Base-by-base conservation (phyloP, 2,329 filamentous ascomycete species). In the Ilyonectria sp. region DNA sequence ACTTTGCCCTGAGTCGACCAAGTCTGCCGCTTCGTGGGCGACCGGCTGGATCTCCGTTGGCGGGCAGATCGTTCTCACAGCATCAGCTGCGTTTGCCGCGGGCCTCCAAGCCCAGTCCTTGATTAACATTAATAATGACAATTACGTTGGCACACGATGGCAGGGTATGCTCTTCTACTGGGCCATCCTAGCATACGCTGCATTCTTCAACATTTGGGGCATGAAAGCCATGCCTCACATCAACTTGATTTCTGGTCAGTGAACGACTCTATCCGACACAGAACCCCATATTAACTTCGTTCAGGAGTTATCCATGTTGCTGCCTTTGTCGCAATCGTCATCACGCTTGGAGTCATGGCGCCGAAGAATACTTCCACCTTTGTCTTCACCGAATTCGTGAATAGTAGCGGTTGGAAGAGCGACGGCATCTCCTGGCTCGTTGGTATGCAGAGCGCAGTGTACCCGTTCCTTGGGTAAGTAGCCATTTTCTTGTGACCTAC, bases 131-230 rank as follows among this genome's bases (percentile, higher is more conserved):
- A 86, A 84, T 61, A 67, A 82, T 15, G 77, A 80, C 0, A 73
- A 71, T 0, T 87, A 86, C 59, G 52, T 77, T 0, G 82, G 83
- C 0, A 47, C 77, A n/a, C 69, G 82, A 26, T 86, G 82, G 81
- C 82, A 83, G 21, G 84, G 83, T 0, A 82, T 85, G 78, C 68
- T 86, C 0, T 81, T 86, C 49, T 85, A 85, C 69, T 86, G 84
- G 83, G 77, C 81, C 1, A 69, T 85, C 0, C 65, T 85, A 6
- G 31, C 77, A 0, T 85, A 83, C 53, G 77, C 78, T 0, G 69
- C 79, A 6, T 69, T 70, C 0, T 63, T 84, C 33, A 86, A 86
- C 23, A 81, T 85, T 7, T 85, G 78, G 77, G 83, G 82, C 0
- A 75, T 77, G 0, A 79, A 69, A 26, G 57, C 80, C 0, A 71